phyloP scores from a whole-genome alignment of 2,329 filamentous ascomycete genomes.

The Thelonectria olida region DNA sequence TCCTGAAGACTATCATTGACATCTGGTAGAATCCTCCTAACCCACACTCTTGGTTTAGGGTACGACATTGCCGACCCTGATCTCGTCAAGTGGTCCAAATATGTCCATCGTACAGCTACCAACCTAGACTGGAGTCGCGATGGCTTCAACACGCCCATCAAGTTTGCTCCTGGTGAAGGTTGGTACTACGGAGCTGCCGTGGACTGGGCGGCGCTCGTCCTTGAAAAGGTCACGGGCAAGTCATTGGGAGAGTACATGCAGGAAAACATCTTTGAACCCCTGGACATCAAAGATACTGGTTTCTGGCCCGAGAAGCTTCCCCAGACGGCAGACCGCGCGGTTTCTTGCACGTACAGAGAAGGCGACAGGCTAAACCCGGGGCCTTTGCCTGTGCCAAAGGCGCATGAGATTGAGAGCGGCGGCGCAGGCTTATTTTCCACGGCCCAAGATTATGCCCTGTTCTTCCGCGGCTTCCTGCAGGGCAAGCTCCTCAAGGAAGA shows the following conservation, averaged over 20 bases:
- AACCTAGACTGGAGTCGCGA: slow-evolving; percentile 46
- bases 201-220: slow-evolving; percentile 58
- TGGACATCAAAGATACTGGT: slow-evolving; percentile 48
- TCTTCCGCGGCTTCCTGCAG: slow-evolving; percentile 47
- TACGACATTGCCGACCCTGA: slow-evolving; percentile 54
- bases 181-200: slow-evolving; percentile 59
- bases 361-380: slow-evolving; percentile 33
- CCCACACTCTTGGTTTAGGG: slow-evolving; percentile 58
- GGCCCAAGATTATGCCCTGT: slow-evolving; percentile 49
- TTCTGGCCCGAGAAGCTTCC: slow-evolving; percentile 47
- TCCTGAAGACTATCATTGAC: background rate
- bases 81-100: slow-evolving; percentile 51
- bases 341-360: slow-evolving; percentile 33
- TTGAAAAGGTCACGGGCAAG: slow-evolving; percentile 52
- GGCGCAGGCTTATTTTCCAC: slow-evolving; percentile 55
- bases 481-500: slow-evolving; percentile 42
- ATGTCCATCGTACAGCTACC: slow-evolving; percentile 44
- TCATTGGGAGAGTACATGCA: slow-evolving; percentile 50
- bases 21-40: slow-evolving; percentile 51
- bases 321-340: slow-evolving; percentile 34
- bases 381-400: slow-evolving; percentile 31
- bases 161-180: slow-evolving; percentile 55
- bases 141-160: slow-evolving; percentile 53
- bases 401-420: slow-evolving; percentile 51
- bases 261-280: slow-evolving; percentile 47